Conservation (phyloP, 2,329 filamentous ascomycete species). For the Cladosporium sp. region DNA sequence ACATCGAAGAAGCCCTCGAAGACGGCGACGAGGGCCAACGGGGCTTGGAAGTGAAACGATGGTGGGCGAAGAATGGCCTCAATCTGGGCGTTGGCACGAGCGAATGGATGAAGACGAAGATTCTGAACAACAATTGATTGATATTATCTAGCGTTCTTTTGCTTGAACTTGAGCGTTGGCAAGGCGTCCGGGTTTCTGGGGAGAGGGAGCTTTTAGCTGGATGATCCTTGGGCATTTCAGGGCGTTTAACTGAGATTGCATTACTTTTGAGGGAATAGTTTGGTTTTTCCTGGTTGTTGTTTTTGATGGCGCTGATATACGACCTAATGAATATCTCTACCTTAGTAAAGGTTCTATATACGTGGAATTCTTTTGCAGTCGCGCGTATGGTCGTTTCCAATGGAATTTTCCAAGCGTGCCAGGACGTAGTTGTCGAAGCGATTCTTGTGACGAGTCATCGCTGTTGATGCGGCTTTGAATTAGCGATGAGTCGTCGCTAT, state of each 20-base stretch:
- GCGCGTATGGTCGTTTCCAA: too few relatives aligned
- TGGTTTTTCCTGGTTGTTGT: background rate
- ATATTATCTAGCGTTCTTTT: background rate
- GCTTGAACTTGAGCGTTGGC: background rate
- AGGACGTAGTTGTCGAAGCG: too few relatives aligned
- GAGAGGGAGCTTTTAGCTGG: background rate
- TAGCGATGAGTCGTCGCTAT: too few relatives aligned
- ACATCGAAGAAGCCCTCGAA: slow-evolving; percentile 91
- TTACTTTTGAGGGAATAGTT: too few relatives aligned
- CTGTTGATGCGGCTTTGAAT: too few relatives aligned
- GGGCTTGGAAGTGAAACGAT: slow-evolving; percentile 68
- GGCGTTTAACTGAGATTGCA: too few relatives aligned
- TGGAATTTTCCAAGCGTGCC: too few relatives aligned
- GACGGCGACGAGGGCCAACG: slow-evolving; percentile 69
- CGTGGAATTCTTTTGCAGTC: too few relatives aligned
- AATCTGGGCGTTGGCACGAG: slow-evolving; percentile 78
- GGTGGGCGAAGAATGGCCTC: slow-evolving; percentile 84
- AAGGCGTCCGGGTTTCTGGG: background rate
- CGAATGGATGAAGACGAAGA: slow-evolving; percentile 83
- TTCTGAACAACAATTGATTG: slow-evolving; percentile 41
- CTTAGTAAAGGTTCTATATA: background rate
- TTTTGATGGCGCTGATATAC: background rate
- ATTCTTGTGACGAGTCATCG: too few relatives aligned
- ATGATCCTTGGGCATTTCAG: too few relatives aligned
- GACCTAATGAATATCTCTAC: background rate